Percentiles rank a stretch among this genome's conserved stretches.
Conservation (phyloP, 257 asterid genomes). For the Capsicum pubescens region DNA sequence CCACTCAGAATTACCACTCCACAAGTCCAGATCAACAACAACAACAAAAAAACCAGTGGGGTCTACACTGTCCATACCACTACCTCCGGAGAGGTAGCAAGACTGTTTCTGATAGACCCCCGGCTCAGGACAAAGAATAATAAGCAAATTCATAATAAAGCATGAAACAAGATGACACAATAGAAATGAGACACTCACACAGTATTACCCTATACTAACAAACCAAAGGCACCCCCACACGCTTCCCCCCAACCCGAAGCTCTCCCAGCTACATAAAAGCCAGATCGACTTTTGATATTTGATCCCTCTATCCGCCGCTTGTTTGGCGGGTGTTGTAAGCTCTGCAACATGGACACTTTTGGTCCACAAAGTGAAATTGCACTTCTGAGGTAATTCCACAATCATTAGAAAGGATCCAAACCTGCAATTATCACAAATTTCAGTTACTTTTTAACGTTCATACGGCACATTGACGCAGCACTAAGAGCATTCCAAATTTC, state of each 20-base stretch:
- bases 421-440: conserved; percentile 36
- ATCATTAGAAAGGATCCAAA: conserved; percentile 75
- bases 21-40: too few species aligned
- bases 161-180: too few species aligned
- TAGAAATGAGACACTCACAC: too few species aligned
- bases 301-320: conserved; percentile 43
- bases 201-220: too few species aligned
- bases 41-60: too few species aligned
- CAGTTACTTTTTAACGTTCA: neutral
- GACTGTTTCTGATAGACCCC: too few species aligned
- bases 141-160: too few species aligned
- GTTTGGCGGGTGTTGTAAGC: conserved; percentile 73
- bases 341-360: conserved; percentile 67
- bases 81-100: too few species aligned
- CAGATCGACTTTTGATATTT: neutral
- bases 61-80: too few species aligned
- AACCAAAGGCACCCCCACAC: too few species aligned
- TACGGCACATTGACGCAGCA: neutral
- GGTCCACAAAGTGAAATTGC: conserved; percentile 58
- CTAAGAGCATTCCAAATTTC: conserved; percentile 44
- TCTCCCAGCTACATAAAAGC: neutral
- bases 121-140: too few species aligned
- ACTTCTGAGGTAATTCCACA: conserved; percentile 69
- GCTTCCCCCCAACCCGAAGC: too few species aligned
- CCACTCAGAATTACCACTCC: neutral